Base-by-base conservation (phyloP, 2,329 filamentous ascomycete species). In the Diplocarpon rosae region DNA sequence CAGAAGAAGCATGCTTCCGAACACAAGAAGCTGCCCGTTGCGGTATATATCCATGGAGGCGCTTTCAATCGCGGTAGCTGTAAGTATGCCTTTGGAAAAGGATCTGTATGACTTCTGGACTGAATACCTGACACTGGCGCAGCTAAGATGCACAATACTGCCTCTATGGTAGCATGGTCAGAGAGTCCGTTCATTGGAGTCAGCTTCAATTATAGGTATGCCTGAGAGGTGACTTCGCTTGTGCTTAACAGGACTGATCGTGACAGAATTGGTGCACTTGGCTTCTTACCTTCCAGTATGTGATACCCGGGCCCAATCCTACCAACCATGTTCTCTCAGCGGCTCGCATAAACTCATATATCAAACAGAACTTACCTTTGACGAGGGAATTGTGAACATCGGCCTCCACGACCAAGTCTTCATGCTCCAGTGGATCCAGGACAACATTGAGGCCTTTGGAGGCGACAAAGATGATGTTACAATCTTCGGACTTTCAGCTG, bases 11-110 rank as follows among this genome's bases (percentile, higher is more conserved):
- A 36, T 56, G 27, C 54, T 47, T 30, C 57, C 50, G 41, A 59
- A 53, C 44, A 37, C 12, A 40, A 42, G 36, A 51, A 45, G 45
- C 48, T 70, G 17, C 69, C 74, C 4, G 71, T 77, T 14, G 63
- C 73, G 6, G 59, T 80, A 1, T 81, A 78, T 55, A 64, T 81
- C 27, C 77, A 81, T 56, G 77, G 77, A 34, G 78, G 78, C 2
- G 75, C 67, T 5, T 82, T 80, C 64, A 71, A 78, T 64, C 46
- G 53, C 6, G 55, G 53, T 13, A 49, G 45, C 24, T 47, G 53
- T 51, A 40, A 42, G 48, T 24, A 24, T 24, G 20, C 20, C 20
- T 24, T 7, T 24, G 20, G 20, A 24, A 24, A 24, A 24, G 20
- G 20, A 24, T 3, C 20, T 7, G 7, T 24, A 24, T 24, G 20